Conservation (phyloP, 1,284 basidiomycete genomes). For the Entoloma clypeatum region DNA sequence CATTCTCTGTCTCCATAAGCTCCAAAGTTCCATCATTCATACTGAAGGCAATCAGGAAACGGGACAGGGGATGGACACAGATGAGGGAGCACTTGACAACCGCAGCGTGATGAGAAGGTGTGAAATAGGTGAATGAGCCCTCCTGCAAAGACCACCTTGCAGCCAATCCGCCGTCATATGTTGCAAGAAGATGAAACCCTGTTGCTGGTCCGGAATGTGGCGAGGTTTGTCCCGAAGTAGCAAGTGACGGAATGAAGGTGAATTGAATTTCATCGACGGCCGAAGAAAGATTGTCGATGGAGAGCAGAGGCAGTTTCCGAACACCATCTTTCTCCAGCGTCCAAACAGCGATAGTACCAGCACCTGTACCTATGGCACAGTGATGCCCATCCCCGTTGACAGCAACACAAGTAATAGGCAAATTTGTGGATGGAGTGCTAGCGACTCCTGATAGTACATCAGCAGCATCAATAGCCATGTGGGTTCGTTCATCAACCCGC, state of each 20-base stretch:
- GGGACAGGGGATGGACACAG: conserved; percentile 41
- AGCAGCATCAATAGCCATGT: conserved; percentile 49
- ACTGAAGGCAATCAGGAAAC: conserved; percentile 53
- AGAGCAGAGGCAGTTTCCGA: conserved; percentile 41
- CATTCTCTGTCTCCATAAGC: conserved; percentile 48
- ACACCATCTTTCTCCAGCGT: conserved; percentile 40
- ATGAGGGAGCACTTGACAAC: conserved; percentile 49
- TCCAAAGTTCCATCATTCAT: conserved; percentile 64
- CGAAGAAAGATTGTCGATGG: conserved; percentile 42
- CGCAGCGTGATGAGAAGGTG: conserved; percentile 40
- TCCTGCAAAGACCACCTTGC: conserved; percentile 50
- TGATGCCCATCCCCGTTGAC: conserved; percentile 53
- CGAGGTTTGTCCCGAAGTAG: conserved; percentile 26
- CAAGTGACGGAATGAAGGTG: too few relatives aligned
- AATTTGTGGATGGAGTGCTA: conserved; percentile 43
- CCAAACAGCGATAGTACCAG: conserved; percentile 59
- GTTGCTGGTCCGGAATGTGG: background rate
- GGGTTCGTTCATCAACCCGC: conserved; percentile 40
- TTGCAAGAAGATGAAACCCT: conserved; percentile 41
- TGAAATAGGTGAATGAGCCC: conserved; percentile 37
- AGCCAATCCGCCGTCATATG: conserved; percentile 56
- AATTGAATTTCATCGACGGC: conserved; percentile 51
- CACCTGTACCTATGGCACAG: conserved; percentile 63
- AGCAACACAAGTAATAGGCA: conserved; percentile 54
- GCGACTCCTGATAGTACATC: conserved; percentile 45